These are phyloP conservation scores for Pythium apleroticum DNA, from an alignment of 352 stramenopile genomes.

Conservation along the genomic window DNA sequence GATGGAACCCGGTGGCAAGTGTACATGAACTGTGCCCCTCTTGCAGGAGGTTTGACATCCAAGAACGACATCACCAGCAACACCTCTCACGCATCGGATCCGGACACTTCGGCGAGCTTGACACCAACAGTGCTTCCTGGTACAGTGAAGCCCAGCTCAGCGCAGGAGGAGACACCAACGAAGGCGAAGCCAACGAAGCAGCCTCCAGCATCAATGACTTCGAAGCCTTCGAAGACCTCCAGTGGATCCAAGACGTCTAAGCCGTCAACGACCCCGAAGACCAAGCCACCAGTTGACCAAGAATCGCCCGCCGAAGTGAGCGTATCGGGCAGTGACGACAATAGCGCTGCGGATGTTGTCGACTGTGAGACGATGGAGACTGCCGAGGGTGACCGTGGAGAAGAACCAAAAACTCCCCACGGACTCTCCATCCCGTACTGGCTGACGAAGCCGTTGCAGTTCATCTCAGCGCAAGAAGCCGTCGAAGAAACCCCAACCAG, in stretches of 20 bases:
- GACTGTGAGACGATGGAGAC: no score
- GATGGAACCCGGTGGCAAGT: constrained; percentile 29
- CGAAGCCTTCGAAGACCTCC: neutral
- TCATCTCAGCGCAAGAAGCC: neutral
- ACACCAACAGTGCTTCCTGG: neutral
- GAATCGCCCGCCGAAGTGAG: neutral
- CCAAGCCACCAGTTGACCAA: neutral
- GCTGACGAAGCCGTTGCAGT: neutral
- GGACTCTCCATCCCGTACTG: neutral
- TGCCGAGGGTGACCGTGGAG: no score
- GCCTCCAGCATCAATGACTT: neutral
- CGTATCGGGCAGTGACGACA: neutral
- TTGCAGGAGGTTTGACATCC: neutral
- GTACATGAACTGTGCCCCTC: constrained; percentile 34
- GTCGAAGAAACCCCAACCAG: neutral
- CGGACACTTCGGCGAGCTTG: no score
- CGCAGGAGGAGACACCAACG: neutral
- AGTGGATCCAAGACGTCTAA: neutral
- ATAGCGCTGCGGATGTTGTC: neutral
- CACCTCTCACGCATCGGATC: neutral
- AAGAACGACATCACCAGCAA: neutral
- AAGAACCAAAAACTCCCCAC: neutral
- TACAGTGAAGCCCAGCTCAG: neutral
- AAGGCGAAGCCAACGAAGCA: no score
- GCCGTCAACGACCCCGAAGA: neutral